phyloP scores from a whole-genome alignment of 139 green algal species.

The Coelastrella sp. region DNA sequence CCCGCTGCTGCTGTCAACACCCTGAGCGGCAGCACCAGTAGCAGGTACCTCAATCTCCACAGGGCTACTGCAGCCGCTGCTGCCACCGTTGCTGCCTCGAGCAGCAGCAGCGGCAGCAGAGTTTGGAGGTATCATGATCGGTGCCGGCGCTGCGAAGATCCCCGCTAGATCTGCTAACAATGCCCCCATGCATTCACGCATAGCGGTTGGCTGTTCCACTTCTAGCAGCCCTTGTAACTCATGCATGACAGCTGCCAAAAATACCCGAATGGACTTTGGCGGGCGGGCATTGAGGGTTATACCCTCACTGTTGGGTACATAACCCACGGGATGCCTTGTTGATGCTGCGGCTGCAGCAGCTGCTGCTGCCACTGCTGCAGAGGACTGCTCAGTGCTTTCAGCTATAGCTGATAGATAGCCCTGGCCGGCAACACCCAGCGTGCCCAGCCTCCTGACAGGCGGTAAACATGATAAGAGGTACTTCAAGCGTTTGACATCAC shows the following conservation, averaged over 20 bases:
- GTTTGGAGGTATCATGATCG: background rate
- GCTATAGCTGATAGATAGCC: background rate
- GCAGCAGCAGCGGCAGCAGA: background rate
- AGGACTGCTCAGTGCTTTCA: background rate
- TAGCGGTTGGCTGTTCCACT: slow-evolving; percentile 43
- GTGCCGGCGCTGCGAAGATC: slow-evolving; percentile 34
- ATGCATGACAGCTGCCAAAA: slow-evolving; percentile 51
- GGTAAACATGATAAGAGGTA: slow-evolving; percentile 5
- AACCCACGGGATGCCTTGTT: background rate
- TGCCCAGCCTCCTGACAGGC: slow-evolving; percentile 3
- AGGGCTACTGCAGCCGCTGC: slow-evolving; percentile 36
- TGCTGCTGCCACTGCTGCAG: slow-evolving; percentile 33
- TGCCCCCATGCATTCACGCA: slow-evolving; percentile 35
- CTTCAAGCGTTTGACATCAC: slow-evolving; percentile 31
- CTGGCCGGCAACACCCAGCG: background rate
- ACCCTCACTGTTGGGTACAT: background rate
- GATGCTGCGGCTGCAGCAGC: background rate
- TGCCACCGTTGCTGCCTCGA: background rate
- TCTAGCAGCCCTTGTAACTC: slow-evolving; percentile 61
- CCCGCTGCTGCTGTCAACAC: background rate
- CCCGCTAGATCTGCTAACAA: slow-evolving; percentile 47
- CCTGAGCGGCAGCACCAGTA: background rate
- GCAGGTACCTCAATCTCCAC: slow-evolving; percentile 24
- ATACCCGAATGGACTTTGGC: slow-evolving; percentile 35
- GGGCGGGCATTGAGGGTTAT: background rate